A percentile compares a stretch with the other conserved stretches of the same genome.
phyloP scores from a whole-genome alignment of 2,329 filamentous ascomycete species.

The Colletotrichum salicis region DNA sequence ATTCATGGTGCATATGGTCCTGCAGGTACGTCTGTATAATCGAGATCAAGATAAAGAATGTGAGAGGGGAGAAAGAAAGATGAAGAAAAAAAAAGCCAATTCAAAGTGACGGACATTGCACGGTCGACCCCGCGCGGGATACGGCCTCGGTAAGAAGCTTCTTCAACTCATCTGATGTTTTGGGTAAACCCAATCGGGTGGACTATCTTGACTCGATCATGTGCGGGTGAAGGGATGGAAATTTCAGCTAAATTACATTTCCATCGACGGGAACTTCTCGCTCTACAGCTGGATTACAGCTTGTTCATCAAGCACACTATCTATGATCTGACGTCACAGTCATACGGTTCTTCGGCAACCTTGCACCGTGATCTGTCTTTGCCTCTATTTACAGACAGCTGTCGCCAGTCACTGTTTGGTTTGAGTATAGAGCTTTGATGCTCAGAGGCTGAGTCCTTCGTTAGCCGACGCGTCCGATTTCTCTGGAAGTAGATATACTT shows the following conservation, averaged over 20 bases:
- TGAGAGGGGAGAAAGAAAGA: not conserved
- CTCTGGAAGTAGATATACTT: not conserved
- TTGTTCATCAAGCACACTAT: not conserved
- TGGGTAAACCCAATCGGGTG: not conserved
- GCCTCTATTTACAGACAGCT: not conserved
- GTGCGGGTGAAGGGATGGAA: not conserved
- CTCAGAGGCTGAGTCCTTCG: not conserved
- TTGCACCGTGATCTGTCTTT: not conserved
- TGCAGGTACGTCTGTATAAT: not conserved
- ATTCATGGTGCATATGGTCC: conserved; percentile 3
- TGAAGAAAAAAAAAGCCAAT: not conserved
- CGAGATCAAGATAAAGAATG: not conserved
- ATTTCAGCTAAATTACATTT: not conserved
- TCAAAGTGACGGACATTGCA: not conserved
- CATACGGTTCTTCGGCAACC: not conserved
- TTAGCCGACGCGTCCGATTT: not conserved
- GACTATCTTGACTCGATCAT: not conserved
- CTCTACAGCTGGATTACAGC: not conserved
- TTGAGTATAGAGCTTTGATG: not conserved
- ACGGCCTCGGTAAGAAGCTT: not conserved
- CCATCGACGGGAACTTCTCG: not conserved
- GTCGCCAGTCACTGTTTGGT: not conserved
- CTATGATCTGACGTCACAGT: not conserved
- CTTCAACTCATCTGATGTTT: conserved; percentile 5
- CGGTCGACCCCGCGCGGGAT: not conserved